Evolutionary conservation across 768 basidiomycete genomes (phyloP).

Genomic region (Phallus indusiatus): DNA sequence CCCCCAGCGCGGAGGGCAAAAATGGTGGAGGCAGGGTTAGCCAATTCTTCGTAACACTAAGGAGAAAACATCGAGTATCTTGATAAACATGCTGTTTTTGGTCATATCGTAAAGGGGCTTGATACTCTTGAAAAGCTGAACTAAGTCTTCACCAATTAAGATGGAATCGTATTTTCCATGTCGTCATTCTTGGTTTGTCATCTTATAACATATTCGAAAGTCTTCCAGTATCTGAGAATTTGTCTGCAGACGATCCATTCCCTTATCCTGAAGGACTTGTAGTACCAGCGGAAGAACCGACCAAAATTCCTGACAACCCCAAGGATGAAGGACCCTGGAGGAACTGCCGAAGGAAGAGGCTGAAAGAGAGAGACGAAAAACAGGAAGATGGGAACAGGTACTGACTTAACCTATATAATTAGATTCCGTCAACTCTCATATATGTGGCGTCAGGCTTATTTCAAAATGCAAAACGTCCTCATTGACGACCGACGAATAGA

Average conservation of each 20-base stretch:
- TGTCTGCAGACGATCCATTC: constrained; percentile 78
- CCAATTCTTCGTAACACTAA: constrained; percentile 95
- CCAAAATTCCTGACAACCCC: constrained; percentile 64
- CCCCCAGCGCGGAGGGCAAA: constrained; percentile 60
- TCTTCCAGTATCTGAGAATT: neutral
- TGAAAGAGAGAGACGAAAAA: constrained; percentile 71
- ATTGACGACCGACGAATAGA: constrained; percentile 89
- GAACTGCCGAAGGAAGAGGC: constrained; percentile 80
- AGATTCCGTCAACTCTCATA: constrained; percentile 2
- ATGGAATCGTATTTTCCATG: constrained; percentile 83
- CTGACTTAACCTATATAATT: neutral
- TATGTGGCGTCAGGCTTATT: constrained; percentile 60
- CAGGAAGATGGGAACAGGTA: constrained; percentile 87
- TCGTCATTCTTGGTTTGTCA: constrained; percentile 76
- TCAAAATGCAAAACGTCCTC: constrained; percentile 99
- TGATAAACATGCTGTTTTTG: constrained; percentile 91
- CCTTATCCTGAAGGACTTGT: constrained; percentile 74
- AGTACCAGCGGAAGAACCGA: constrained; percentile 67
- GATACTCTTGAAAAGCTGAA: constrained; percentile 91
- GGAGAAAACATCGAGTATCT: constrained; percentile 88
- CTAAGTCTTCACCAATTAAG: constrained; percentile 81
- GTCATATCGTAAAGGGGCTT: constrained; percentile 88
- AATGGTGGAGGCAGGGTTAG: constrained; percentile 72
- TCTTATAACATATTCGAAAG: neutral
- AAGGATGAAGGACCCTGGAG: constrained; percentile 90